Percentiles rank a stretch among this genome's conserved stretches.
phyloP scores from a whole-genome alignment of 177 flowering plant species.

The Vitis hybrid region DNA sequence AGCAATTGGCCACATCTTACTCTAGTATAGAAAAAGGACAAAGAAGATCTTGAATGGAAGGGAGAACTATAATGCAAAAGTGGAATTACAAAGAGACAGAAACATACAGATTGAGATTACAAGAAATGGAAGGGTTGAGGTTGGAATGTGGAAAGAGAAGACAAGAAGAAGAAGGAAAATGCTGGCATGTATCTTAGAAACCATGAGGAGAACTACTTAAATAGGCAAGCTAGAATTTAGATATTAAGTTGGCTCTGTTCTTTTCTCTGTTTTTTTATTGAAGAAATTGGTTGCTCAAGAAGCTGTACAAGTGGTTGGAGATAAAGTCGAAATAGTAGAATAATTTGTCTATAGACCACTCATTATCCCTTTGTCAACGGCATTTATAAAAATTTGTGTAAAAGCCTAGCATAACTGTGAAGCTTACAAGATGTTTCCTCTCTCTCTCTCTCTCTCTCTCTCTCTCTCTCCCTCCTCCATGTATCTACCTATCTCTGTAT shows the following conservation, averaged over 20 bases:
- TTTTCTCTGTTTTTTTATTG: slow-evolving; percentile 8
- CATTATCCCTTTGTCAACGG: slow-evolving; percentile 46
- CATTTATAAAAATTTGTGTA: slow-evolving; percentile 13
- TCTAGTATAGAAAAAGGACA: background rate
- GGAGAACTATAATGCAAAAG: slow-evolving; percentile 8
- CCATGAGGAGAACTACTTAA: slow-evolving; percentile 38
- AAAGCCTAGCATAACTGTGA: slow-evolving; percentile 45
- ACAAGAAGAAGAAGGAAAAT: slow-evolving; percentile 31
- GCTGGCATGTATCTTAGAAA: slow-evolving; percentile 52
- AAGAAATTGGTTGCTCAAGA: slow-evolving; percentile 32
- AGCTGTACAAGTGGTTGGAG: slow-evolving; percentile 50
- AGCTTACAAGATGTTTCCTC: slow-evolving; percentile 57
- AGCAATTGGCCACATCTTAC: slow-evolving; percentile 28
- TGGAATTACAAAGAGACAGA: slow-evolving; percentile 17
- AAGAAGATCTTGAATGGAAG: slow-evolving; percentile 15
- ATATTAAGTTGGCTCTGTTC: slow-evolving; percentile 11
- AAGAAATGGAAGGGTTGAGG: slow-evolving; percentile 16
- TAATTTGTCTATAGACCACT: slow-evolving; percentile 25
- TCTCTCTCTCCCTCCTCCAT: background rate
- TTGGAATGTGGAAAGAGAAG: slow-evolving; percentile 21
- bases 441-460: slow-evolving; percentile 14
- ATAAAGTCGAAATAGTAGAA: slow-evolving; percentile 32
- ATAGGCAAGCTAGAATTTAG: slow-evolving; percentile 42
- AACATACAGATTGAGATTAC: slow-evolving; percentile 12
- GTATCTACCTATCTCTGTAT: background rate